A percentile compares a stretch with the other conserved stretches of the same genome.
phyloP scores from a whole-genome alignment of 2,329 filamentous ascomycete species.

The Aspergillus ustus region DNA sequence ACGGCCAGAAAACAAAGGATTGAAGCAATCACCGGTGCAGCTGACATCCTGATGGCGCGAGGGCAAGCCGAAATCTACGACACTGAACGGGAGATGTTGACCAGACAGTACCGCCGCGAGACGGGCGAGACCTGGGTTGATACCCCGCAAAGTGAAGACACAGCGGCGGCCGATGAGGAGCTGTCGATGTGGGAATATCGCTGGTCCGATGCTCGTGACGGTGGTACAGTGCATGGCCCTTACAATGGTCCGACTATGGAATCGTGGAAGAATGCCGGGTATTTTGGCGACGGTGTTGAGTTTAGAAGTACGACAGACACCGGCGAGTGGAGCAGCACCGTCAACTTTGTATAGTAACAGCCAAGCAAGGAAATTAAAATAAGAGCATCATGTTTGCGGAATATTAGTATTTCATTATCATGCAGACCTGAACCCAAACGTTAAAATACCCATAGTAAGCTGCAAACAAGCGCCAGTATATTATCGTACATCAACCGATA shows the following conservation, averaged over 20 bases:
- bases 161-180: slow-evolving; percentile 38
- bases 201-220: slow-evolving; percentile 88
- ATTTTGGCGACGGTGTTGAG: slow-evolving; percentile 86
- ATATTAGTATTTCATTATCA: slow-evolving; percentile 29
- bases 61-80: slow-evolving; percentile 93
- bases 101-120: slow-evolving; percentile 81
- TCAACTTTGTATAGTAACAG: slow-evolving; percentile 55
- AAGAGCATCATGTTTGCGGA: slow-evolving; percentile 12
- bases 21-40: slow-evolving; percentile 82
- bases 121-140: slow-evolving; percentile 85
- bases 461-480: slow-evolving; percentile 42
- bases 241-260: slow-evolving; percentile 86
- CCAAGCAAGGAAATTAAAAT: not conserved
- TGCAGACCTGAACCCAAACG: slow-evolving; percentile 26
- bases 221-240: slow-evolving; percentile 78
- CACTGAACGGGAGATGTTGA: slow-evolving; percentile 78
- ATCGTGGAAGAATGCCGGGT: slow-evolving; percentile 88
- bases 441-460: slow-evolving; percentile 29
- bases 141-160: slow-evolving; percentile 36
- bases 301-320: slow-evolving; percentile 66
- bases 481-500: slow-evolving; percentile 45
- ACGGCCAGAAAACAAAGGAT: slow-evolving; percentile 72
- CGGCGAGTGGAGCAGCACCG: slow-evolving; percentile 58
- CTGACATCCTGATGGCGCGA: slow-evolving; percentile 81
- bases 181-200: slow-evolving; percentile 80